Evolutionary conservation across 192 early-diverging fungal genomes (phyloP).

Genomic region (Linnemannia exigua): DNA sequence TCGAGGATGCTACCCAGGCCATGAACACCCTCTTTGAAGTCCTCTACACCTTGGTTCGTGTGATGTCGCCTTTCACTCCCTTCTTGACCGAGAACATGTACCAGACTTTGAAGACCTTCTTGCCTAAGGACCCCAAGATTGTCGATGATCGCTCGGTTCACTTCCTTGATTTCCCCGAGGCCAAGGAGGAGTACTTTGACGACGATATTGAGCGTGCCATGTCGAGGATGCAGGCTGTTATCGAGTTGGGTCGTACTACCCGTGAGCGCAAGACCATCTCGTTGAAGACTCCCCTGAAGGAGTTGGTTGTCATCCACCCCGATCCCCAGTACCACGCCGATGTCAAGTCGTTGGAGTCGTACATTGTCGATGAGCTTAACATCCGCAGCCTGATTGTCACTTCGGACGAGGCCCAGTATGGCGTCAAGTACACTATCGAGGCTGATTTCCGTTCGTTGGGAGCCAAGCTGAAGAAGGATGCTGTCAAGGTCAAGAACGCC

Average conservation of each 20-base stretch:
- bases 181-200: slow-evolving; percentile 96
- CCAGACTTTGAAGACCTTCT: slow-evolving; percentile 87
- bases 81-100: slow-evolving; percentile 99
- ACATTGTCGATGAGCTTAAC: slow-evolving; percentile 96
- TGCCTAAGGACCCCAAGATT: slow-evolving; percentile 68
- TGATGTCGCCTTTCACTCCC: slow-evolving; percentile 98
- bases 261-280: slow-evolving; percentile 94
- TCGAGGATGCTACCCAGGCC: slow-evolving; percentile 87
- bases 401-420: slow-evolving; percentile 90
- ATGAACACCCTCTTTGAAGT: slow-evolving; percentile 98
- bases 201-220: slow-evolving; percentile 95
- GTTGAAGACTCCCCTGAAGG: slow-evolving; percentile 94
- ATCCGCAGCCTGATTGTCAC: slow-evolving; percentile 90
- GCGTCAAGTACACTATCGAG: slow-evolving; percentile 93
- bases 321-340: slow-evolving; percentile 91
- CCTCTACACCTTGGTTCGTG: slow-evolving; percentile 87
- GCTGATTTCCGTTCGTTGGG: slow-evolving; percentile 94
- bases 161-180: slow-evolving; percentile 95
- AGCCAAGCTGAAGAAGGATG: slow-evolving; percentile 91
- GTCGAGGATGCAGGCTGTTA: slow-evolving; percentile 95
- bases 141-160: slow-evolving; percentile 91
- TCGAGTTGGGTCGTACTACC: slow-evolving; percentile 92
- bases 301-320: slow-evolving; percentile 93
- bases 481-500: slow-evolving; percentile 87
- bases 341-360: slow-evolving; percentile 84